These are phyloP conservation scores for Neurospora sp. DNA, from an alignment of 495 filamentous ascomycete genomes.

Conservation along the genomic window DNA sequence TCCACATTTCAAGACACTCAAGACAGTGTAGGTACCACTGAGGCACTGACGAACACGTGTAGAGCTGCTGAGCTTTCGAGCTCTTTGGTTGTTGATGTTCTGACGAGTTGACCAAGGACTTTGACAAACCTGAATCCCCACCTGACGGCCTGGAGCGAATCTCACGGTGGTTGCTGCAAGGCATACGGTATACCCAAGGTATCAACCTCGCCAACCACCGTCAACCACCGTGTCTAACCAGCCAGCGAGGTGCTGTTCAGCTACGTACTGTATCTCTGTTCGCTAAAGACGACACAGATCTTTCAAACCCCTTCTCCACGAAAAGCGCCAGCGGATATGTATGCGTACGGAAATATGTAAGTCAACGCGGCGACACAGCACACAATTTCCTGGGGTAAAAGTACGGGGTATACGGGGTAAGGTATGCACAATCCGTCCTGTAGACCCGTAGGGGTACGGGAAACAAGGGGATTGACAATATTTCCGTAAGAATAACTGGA, in stretches of 20 bases:
- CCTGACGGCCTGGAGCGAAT: background rate
- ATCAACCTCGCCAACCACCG: background rate
- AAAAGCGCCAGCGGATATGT: background rate
- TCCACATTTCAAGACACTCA: background rate
- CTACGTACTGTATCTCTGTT: background rate
- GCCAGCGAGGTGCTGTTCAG: background rate
- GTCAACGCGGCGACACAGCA: background rate
- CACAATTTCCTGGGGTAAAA: background rate
- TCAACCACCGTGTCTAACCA: background rate
- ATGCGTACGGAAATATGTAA: background rate
- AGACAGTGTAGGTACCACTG: background rate
- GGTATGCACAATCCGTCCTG: background rate
- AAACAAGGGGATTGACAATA: background rate
- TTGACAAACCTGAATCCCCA: background rate
- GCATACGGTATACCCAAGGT: too few species aligned
- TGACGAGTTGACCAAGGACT: background rate
- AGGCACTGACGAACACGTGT: background rate
- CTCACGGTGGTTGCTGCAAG: background rate
- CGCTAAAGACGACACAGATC: background rate
- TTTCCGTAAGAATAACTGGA: background rate
- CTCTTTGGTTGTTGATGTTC: background rate
- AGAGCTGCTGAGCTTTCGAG: background rate
- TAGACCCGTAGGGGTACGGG: background rate
- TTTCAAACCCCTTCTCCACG: background rate
- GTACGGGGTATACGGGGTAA: background rate